Conservation (phyloP, 2,329 filamentous ascomycete genomes). For the Purpureocillium lavendulum region DNA sequence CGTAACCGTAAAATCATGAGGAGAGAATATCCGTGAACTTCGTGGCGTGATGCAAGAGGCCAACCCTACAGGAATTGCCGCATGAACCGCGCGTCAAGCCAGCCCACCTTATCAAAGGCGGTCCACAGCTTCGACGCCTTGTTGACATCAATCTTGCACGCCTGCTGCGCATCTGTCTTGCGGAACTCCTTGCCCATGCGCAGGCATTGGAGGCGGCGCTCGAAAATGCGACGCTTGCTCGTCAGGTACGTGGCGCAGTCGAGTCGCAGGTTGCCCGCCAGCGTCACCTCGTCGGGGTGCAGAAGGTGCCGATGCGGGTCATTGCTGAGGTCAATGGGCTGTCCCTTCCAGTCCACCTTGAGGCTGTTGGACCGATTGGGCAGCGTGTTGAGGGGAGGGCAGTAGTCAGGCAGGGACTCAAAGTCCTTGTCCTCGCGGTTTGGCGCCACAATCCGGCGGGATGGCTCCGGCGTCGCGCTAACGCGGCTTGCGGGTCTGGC, state of each 20-base stretch:
- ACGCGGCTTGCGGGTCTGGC: slow-evolving; percentile 22
- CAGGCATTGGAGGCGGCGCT: slow-evolving; percentile 60
- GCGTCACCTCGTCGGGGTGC: slow-evolving; percentile 66
- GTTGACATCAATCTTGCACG: slow-evolving; percentile 98
- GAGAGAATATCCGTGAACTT: neutral
- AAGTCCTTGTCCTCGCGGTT: slow-evolving; percentile 82
- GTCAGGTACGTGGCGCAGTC: slow-evolving; percentile 84
- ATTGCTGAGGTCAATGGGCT: slow-evolving; percentile 63
- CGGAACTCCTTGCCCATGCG: slow-evolving; percentile 73
- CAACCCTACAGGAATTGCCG: slow-evolving; percentile 16
- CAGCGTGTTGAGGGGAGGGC: slow-evolving; percentile 59
- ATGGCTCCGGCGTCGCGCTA: slow-evolving; percentile 41
- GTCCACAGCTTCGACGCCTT: slow-evolving; percentile 91
- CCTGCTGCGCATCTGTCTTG: slow-evolving; percentile 92
- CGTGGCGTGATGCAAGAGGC: neutral
- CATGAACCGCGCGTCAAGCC: slow-evolving; percentile 55
- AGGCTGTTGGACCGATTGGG: slow-evolving; percentile 59
- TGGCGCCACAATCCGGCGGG: slow-evolving; percentile 46
- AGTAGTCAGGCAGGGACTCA: slow-evolving; percentile 60
- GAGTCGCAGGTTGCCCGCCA: slow-evolving; percentile 73
- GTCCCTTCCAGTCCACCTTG: slow-evolving; percentile 83
- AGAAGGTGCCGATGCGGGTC: slow-evolving; percentile 65
- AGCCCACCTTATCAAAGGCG: slow-evolving; percentile 79
- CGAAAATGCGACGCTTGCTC: slow-evolving; percentile 88
- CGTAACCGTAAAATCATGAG: neutral